phyloP scores from a whole-genome alignment of 1,284 basidiomycete genomes.

The Boletus mariae region DNA sequence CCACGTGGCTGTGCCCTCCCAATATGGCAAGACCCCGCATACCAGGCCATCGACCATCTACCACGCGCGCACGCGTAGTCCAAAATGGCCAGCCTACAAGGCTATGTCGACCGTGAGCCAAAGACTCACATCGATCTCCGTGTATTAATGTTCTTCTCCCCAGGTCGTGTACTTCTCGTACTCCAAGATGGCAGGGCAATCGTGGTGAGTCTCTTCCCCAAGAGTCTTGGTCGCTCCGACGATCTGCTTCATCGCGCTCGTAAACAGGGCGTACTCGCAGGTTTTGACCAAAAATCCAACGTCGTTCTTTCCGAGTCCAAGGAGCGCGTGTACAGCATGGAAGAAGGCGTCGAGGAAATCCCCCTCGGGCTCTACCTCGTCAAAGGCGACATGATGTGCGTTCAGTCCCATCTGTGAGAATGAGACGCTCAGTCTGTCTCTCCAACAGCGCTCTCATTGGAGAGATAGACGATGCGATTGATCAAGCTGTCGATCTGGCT shows the following conservation, averaged over 20 bases:
- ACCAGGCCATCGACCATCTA: not conserved
- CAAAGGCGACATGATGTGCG: slow-evolving; percentile 96
- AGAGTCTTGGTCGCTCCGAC: too few species aligned
- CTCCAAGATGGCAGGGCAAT: slow-evolving; percentile 91
- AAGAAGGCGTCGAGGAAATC: slow-evolving; percentile 92
- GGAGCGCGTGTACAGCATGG: slow-evolving; percentile 86
- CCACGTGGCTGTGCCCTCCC: not conserved
- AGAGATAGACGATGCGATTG: slow-evolving; percentile 84
- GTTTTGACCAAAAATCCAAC: slow-evolving; percentile 91
- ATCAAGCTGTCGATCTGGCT: slow-evolving; percentile 75
- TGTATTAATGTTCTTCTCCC: slow-evolving; percentile 1
- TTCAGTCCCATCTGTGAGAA: slow-evolving; percentile 9
- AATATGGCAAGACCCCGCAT: slow-evolving; percentile 5
- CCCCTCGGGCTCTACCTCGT: slow-evolving; percentile 96
- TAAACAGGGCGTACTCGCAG: slow-evolving; percentile 80
- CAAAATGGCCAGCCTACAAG: slow-evolving; percentile 76
- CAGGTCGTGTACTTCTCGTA: slow-evolving; percentile 75
- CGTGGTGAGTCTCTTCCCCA: slow-evolving; percentile 45
- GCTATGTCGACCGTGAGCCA: slow-evolving; percentile 76
- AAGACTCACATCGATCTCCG: slow-evolving; percentile 6
- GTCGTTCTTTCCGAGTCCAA: slow-evolving; percentile 88
- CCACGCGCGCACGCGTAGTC: slow-evolving; percentile 16
- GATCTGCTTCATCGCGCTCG: slow-evolving; percentile 12
- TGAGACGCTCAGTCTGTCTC: slow-evolving; percentile 1
- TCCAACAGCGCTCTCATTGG: slow-evolving; percentile 77